Percentiles rank a stretch among this genome's conserved stretches.
Evolutionary conservation across 805 yeast species (phyloP).

Genomic region (Nadsonia fulvescens): DNA sequence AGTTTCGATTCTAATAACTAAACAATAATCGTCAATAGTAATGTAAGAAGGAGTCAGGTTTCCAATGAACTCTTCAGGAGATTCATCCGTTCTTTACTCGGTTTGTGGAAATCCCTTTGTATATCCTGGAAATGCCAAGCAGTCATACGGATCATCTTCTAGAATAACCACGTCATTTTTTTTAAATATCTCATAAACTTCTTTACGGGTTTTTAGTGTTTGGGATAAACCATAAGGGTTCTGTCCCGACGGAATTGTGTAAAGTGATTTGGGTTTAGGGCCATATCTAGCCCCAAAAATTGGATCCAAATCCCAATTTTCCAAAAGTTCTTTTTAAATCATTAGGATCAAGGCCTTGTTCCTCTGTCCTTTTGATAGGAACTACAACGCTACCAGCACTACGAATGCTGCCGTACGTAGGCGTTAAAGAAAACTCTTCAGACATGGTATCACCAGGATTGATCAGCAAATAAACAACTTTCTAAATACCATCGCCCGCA

Average conservation of each 20-base stretch:
- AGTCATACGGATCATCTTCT: conserved; percentile 82
- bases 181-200: conserved; percentile 40
- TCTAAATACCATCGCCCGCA: conserved; percentile 6
- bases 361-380: conserved; percentile 48
- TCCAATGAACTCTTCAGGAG: conserved; percentile 27
- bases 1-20: conserved; percentile 62
- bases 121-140: conserved; percentile 34
- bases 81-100: conserved; percentile 24
- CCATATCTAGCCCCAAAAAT: conserved; percentile 11
- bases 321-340: conserved; percentile 35
- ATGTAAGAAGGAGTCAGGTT: conserved; percentile 46
- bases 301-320: conserved; percentile 31
- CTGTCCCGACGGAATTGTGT: conserved; percentile 68
- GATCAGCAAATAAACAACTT: conserved; percentile 5
- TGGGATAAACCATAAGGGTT: conserved; percentile 70
- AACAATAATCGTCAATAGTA: conserved; percentile 56
- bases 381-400: conserved; percentile 42
- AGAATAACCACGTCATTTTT: conserved; percentile 53
- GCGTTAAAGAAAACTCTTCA: conserved; percentile 61
- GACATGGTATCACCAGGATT: conserved; percentile 24
- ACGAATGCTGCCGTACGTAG: conserved; percentile 52
- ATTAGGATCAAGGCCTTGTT: conserved; percentile 42
- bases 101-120: conserved; percentile 17
- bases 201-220: conserved; percentile 34
- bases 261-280: conserved; percentile 26